Evolutionary conservation across 106 monocot genomes (phyloP).

Genomic region (Posidonia australis): DNA sequence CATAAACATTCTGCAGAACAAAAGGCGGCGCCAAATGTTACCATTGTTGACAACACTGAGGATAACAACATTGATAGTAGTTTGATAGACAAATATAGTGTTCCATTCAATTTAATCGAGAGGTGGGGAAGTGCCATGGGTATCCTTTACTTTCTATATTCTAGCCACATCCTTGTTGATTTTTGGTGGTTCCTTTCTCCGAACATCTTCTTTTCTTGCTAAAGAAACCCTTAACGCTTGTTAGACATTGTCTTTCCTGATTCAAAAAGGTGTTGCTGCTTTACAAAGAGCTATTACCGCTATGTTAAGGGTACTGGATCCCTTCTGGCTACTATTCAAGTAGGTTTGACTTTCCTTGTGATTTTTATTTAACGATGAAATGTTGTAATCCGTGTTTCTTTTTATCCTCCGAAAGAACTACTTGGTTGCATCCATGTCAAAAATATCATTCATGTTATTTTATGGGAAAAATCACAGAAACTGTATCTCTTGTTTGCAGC

Average conservation of each 20-base stretch:
- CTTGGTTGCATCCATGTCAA: neutral
- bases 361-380: too few species aligned
- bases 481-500: neutral
- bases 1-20: neutral
- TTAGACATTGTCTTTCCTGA: constrained; percentile 81
- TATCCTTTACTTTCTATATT: constrained; percentile 33
- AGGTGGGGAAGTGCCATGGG: constrained; percentile 99
- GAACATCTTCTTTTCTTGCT: neutral
- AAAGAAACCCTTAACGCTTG: constrained; percentile 1
- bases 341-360: constrained; percentile 22
- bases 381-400: too few species aligned
- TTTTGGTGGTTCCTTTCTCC: neutral
- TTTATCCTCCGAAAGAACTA: neutral
- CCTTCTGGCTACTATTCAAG: constrained; percentile 63
- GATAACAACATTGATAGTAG: constrained; percentile 1
- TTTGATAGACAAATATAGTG: constrained; percentile 21
- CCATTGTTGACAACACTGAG: neutral
- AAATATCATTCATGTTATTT: neutral
- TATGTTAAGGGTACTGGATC: constrained; percentile 99
- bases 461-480: neutral
- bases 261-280: constrained; percentile 88
- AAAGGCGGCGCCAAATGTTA: neutral
- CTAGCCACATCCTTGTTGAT: neutral
- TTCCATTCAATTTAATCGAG: constrained; percentile 65
- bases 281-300: constrained; percentile 94